Base-by-base conservation (phyloP, 768 basidiomycete species). In the Exsudoporus frostii region DNA sequence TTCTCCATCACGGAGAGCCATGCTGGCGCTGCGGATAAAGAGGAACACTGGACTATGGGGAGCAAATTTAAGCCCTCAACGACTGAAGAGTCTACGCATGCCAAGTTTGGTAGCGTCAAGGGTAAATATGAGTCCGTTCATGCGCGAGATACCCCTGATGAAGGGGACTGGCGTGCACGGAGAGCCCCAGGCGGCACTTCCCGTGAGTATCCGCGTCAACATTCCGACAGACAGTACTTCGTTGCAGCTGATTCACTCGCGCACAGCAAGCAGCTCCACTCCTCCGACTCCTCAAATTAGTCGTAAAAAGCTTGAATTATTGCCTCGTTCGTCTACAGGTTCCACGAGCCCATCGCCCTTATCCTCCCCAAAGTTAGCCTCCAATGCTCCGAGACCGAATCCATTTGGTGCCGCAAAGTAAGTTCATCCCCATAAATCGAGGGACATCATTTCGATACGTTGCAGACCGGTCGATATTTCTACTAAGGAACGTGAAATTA, bases 381-480 rank as follows among this genome's bases (percentile, higher is more conserved):
- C 79, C 51, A 72, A 77, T 33, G 69, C 75, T 6, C 65, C 76
- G 33, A 73, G 82, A 33, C 65, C 86, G 54, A 93, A 80, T 67
- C 95, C 95, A 7, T 98, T 98, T 64, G 97, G 96, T 45, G 78
- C 79, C 49, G 96, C 96, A 33, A 86, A 74, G 90, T 90, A 60
- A 45, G 81, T 69, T 19, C 24, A 25, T 60, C 3, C 37, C 19
- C 24, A n/a, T 15, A 25, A 41, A 49, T 45, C 41, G 20, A 29
- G 24, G 49, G 14, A 24, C 40, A 40, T 13, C 24, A 14, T 57
- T 54, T 50, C 54, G 15, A 71, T 36, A 27, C 4, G 38, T 37
- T n/a, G 50, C 29, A 91, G 89, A 61, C 93, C 96, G 13, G 88
- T 98, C 20, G 94, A 98, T 67, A 84, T 88, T 17, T 76, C 86